A percentile compares a stretch with the other conserved stretches of the same genome.
These are phyloP conservation scores for Tephrocybe sp. DNA, from an alignment of 768 basidiomycete genomes.

Conservation along the genomic window DNA sequence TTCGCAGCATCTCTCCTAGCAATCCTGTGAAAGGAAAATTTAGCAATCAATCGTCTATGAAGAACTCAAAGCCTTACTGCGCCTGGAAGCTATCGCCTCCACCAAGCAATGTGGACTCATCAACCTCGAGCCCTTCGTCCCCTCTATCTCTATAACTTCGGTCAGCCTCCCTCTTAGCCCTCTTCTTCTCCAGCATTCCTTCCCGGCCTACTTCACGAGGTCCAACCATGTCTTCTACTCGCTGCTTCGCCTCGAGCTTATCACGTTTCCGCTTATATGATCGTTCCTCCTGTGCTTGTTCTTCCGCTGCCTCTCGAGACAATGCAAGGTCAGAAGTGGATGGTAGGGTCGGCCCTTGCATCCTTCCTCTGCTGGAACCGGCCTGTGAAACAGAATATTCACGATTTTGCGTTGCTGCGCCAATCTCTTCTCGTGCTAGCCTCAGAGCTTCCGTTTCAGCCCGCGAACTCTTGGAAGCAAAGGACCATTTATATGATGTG, in stretches of 20 bases:
- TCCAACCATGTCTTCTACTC: conserved; percentile 73
- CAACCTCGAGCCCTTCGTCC: conserved; percentile 72
- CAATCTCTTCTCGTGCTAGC: conserved; percentile 57
- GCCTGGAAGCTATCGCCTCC: conserved; percentile 81
- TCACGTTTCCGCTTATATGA: conserved; percentile 65
- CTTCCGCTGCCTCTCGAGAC: conserved; percentile 59
- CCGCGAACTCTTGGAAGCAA: conserved; percentile 64
- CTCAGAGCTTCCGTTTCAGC: conserved; percentile 59
- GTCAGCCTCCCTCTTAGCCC: conserved; percentile 68
- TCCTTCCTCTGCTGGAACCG: conserved; percentile 35
- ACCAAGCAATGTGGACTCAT: conserved; percentile 78
- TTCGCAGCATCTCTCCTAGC: conserved; percentile 73
- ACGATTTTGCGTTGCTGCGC: conserved; percentile 42
- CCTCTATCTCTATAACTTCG: conserved; percentile 72
- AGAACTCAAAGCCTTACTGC: conserved; percentile 60
- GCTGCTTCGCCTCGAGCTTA: conserved; percentile 60
- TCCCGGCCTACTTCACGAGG: conserved; percentile 83
- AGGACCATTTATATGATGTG: conserved; percentile 88
- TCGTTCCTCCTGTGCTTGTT: conserved; percentile 51
- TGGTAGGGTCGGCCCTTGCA: conserved; percentile 69
- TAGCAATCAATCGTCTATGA: background rate
- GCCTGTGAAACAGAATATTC: conserved; percentile 18
- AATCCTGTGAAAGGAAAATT: conserved; percentile 43
- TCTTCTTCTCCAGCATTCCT: conserved; percentile 84
- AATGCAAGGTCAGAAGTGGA: conserved; percentile 66